Evolutionary conservation across 768 basidiomycete genomes (phyloP).

Genomic region (Sistotremastrum niveocremeum): DNA sequence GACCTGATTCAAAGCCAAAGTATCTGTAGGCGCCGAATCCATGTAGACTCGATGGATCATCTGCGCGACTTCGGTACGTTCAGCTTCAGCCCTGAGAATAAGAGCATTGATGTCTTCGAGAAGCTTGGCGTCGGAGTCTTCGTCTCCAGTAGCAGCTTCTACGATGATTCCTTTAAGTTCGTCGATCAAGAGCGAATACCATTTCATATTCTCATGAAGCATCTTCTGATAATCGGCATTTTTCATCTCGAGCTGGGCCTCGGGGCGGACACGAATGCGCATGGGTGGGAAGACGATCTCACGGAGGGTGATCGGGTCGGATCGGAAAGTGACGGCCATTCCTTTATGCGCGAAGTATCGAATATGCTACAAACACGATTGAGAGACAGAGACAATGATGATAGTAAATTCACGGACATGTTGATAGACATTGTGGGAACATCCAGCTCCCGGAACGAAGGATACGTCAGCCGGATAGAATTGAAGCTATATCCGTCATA

Average conservation of each 20-base stretch:
- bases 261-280: constrained; percentile 72
- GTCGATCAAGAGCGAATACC: constrained; percentile 66
- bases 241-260: constrained; percentile 79
- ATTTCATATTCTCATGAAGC: constrained; percentile 52
- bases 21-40: constrained; percentile 70
- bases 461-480: constrained; percentile 87
- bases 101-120: constrained; percentile 50
- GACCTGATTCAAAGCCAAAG: constrained; percentile 75
- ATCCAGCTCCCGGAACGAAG: constrained; percentile 77
- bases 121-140: constrained; percentile 51
- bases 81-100: constrained; percentile 59
- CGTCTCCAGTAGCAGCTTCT: constrained; percentile 69
- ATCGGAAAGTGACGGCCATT: constrained; percentile 79
- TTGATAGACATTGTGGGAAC: constrained; percentile 88
- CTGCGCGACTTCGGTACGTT: constrained; percentile 56
- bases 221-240: constrained; percentile 80
- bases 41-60: constrained; percentile 72
- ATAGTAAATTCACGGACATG: constrained; percentile 20
- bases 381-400: no score
- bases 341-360: constrained; percentile 79
- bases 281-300: constrained; percentile 87
- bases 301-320: constrained; percentile 68
- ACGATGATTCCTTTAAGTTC: constrained; percentile 66
- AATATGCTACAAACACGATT: constrained; percentile 33
- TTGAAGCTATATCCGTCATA: constrained; percentile 32